Conservation (phyloP, 2,329 filamentous ascomycete species). For the Aspergillus unguis region DNA sequence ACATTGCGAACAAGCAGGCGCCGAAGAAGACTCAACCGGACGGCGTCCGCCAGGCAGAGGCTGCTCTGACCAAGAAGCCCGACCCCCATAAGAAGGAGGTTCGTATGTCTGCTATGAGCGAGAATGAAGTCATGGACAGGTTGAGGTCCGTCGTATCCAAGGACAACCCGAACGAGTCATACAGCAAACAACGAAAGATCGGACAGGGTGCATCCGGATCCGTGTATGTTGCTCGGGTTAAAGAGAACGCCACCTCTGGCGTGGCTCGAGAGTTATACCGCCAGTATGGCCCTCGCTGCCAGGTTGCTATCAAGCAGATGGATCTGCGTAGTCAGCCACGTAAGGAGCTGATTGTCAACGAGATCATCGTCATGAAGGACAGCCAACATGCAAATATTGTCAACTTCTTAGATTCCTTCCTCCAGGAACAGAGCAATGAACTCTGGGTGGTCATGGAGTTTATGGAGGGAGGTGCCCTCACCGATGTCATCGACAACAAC, state of each 20-base stretch:
- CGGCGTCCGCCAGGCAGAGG: slow-evolving; percentile 82
- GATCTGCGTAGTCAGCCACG: slow-evolving; percentile 94
- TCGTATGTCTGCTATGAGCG: slow-evolving; percentile 97
- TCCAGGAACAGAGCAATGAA: slow-evolving; percentile 90
- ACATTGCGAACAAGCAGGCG: slow-evolving; percentile 66
- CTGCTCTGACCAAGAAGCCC: slow-evolving; percentile 77
- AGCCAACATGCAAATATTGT: slow-evolving; percentile 98
- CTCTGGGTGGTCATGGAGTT: slow-evolving; percentile 99
- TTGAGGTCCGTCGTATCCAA: slow-evolving; percentile 93
- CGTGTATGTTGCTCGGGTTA: slow-evolving; percentile 95
- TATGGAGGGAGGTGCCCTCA: slow-evolving; percentile 97
- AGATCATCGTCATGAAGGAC: slow-evolving; percentile 99
- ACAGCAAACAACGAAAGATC: slow-evolving; percentile 99
- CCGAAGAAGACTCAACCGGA: slow-evolving; percentile 52
- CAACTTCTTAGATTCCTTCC: slow-evolving; percentile 95
- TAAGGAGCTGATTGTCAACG: slow-evolving; percentile 98
- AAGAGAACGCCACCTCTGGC: slow-evolving; percentile 77
- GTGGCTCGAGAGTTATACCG: slow-evolving; percentile 75
- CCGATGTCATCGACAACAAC: slow-evolving; percentile 99
- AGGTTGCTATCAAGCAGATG: slow-evolving; percentile 99
- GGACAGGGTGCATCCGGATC: slow-evolving; percentile 97
- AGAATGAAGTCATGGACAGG: slow-evolving; percentile 94
- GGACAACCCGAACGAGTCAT: slow-evolving; percentile 89
- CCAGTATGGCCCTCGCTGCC: slow-evolving; percentile 73
- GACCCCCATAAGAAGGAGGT: slow-evolving; percentile 82